Evolutionary conservation across 164 flowering plant species (phyloP).

Genomic region (Protea cynaroides): DNA sequence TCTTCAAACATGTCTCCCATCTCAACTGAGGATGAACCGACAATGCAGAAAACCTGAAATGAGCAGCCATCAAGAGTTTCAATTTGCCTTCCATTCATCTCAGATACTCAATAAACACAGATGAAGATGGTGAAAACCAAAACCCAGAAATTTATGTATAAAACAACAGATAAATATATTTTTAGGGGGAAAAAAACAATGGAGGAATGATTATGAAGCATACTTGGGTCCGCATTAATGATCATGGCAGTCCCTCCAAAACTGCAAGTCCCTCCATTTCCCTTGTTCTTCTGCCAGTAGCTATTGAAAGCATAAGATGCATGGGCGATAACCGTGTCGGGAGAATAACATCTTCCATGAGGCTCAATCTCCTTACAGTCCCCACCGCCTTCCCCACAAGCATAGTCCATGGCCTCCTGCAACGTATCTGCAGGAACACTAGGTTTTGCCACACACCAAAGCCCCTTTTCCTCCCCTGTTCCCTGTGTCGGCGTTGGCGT

Average conservation of each 20-base stretch:
- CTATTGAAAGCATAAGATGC: constrained; percentile 95
- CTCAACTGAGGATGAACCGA: constrained; percentile 29
- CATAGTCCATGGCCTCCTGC: constrained; percentile 82
- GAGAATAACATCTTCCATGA: constrained; percentile 61
- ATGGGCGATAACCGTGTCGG: constrained; percentile 70
- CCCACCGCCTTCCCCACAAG: constrained; percentile 87
- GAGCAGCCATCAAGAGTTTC: no score
- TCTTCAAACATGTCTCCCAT: neutral
- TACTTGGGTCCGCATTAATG: constrained; percentile 85
- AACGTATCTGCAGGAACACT: constrained; percentile 66
- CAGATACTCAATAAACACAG: no score
- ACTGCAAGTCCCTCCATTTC: constrained; percentile 69
- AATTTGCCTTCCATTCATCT: no score
- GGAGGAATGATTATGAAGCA: constrained; percentile 5
- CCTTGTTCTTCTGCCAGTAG: constrained; percentile 84
- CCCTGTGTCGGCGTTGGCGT: constrained; percentile 32
- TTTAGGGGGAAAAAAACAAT: neutral
- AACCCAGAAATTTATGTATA: neutral
- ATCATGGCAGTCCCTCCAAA: constrained; percentile 95
- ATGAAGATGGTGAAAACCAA: neutral
- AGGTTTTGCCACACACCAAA: constrained; percentile 97
- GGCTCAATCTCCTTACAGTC: constrained; percentile 71
- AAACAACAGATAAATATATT: neutral
- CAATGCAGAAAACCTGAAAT: constrained; percentile 42
- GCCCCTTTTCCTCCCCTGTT: constrained; percentile 18